Base-by-base conservation (phyloP, 2,329 filamentous ascomycete genomes). In the Bisporella sp. region DNA sequence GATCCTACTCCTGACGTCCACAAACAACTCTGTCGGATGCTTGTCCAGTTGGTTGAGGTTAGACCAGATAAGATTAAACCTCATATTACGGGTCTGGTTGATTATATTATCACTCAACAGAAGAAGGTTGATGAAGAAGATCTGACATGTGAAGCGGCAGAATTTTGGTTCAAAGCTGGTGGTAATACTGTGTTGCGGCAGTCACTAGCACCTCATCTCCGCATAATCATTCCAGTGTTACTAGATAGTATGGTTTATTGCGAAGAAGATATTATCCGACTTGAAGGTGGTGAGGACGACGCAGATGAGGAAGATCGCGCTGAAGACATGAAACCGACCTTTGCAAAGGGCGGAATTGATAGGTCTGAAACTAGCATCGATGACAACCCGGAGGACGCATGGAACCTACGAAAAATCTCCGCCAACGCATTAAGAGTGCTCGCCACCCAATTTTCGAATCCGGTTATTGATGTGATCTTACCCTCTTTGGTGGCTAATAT, bases 391-490 rank as follows among this genome's bases (percentile, higher is more conserved):
- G 93, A 97, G 66, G 89, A 95, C 66, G 81, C 83, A 60, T 99
- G 93, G 93, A 97, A 92, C 49, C 74, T 99, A 47, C 83, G 93
- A 56, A 99, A 99, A 71, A 97, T 93, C 72, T 97, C 93, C 37
- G 93, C 93, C 6, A 93, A 93, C 8, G 91, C 93, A 6, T 76
- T 99, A 39, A 93, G 99, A 65, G 89, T 96, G 8, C 91, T 99
- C 61, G 90, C 93, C 13, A 87, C 85, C 47, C 88, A 96, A 55
- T 99, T 96, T 68, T 84, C 89, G 60, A 82, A 84, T 49, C 81
- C 85, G 1, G 90, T 99, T 32, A 97, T 99, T 67, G 82, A 90
- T 58, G 85, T 88, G 55, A 96, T 96, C 53, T 76, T 99, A 57
- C 92, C 93, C 0, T 99, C 96, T 68, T 74, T 99, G 49, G 92